Base-by-base conservation (phyloP, 257 asterid species). In the Solanum lycopersicoides region DNA sequence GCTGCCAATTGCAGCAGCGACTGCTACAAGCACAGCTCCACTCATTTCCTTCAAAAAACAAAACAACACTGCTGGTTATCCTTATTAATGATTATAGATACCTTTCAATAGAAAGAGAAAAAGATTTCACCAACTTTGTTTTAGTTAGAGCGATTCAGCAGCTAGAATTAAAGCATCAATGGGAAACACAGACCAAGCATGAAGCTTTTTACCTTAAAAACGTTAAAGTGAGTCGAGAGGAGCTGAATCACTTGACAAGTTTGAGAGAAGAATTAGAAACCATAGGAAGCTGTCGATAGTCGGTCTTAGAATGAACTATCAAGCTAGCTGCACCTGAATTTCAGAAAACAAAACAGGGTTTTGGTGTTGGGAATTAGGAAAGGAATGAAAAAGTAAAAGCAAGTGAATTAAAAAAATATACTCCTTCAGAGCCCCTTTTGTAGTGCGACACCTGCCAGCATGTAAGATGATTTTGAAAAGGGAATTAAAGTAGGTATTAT, bases 1-100 rank as follows among this genome's bases (percentile, higher is more conserved):
- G 89, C 91, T 94, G 41, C 96, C 98, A 37, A 92, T 72, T 7
- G 96, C 94, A 83, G 98, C 95, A 13, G 90, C 96, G 75, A 92
- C 77, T 9, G 98, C 96, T 12, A 92, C 94, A 47, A 89, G 86
- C 86, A 92, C 93, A 45, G 94, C 92, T 86, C 92, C 90, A 74
- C 90, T 92, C 98, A 94, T 94, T 65, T 89, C 86, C 56, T 73
- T 45, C 15, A 80, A 28, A 82, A 10, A 82, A 15, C 3, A 80
- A 10, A 28, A 80, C 3, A 80, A 10, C 32, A 80, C 41, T 25
- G 42, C 9, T 45, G n/a, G 42, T 44, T 32, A 80, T 32, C 5
- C 60, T 41, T 77, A 77, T 45, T 39, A 37, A 45, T 77, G 84
- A 45, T 35, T 3, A 82, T 42, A 28, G n/a, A 18, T 39, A 76